phyloP scores from a whole-genome alignment of 495 filamentous ascomycete species.

The Aspergillus hancockii region DNA sequence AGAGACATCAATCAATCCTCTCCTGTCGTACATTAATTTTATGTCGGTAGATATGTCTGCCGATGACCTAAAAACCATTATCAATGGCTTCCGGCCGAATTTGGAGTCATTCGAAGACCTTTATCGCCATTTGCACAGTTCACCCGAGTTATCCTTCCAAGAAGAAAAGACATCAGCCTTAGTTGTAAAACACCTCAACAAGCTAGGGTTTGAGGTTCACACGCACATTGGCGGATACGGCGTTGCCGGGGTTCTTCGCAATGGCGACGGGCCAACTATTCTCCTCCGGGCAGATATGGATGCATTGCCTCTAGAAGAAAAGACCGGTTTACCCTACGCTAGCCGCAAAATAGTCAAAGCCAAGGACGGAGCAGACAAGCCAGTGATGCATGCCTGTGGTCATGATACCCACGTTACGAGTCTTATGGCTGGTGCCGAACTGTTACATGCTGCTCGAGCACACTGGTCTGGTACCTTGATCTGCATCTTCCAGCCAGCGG shows the following conservation, averaged over 20 bases:
- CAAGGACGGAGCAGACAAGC: slow-evolving; percentile 44
- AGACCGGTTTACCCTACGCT: slow-evolving; percentile 56
- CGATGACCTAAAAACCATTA: slow-evolving; percentile 13
- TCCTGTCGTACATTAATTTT: not conserved
- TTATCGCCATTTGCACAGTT: slow-evolving; percentile 48
- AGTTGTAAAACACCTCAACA: slow-evolving; percentile 38
- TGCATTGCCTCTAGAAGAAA: slow-evolving; percentile 59
- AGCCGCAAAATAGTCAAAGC: slow-evolving; percentile 45
- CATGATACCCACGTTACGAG: slow-evolving; percentile 63
- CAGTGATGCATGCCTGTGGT: slow-evolving; percentile 69
- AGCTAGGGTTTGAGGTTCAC: slow-evolving; percentile 46
- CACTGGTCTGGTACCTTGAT: slow-evolving; percentile 60
- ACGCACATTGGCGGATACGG: slow-evolving; percentile 58
- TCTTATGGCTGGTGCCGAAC: slow-evolving; percentile 51
- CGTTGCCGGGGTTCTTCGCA: slow-evolving; percentile 54
- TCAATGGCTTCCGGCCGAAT: slow-evolving; percentile 31
- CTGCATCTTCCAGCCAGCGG: slow-evolving; percentile 61
- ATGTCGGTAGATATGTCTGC: not conserved
- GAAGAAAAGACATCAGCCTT: slow-evolving; percentile 47
- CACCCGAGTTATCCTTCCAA: slow-evolving; percentile 55
- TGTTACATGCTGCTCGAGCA: slow-evolving; percentile 39
- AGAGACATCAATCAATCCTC: not conserved
- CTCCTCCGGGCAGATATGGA: slow-evolving; percentile 64
- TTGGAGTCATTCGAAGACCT: slow-evolving; percentile 42
- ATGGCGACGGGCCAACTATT: slow-evolving; percentile 54